Evolutionary conservation across 2,329 filamentous ascomycete genomes (phyloP), one percentile per base, ranked within the genome.

Genomic region (Venturia oleaginea): DNA sequence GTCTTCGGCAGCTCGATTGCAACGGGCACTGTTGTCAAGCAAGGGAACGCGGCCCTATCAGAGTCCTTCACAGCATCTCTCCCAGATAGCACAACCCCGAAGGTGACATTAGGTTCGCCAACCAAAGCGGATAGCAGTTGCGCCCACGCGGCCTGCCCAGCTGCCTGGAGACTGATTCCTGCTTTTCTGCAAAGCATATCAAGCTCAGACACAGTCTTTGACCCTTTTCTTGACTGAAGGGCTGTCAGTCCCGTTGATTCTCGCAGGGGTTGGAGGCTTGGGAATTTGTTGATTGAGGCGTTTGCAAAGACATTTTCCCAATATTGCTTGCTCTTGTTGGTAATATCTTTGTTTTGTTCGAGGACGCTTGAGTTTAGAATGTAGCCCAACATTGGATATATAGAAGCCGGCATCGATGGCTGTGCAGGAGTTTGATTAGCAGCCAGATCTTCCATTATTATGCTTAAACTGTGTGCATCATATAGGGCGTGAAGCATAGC

Each of bases 401-500:
- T 40, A 24, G n/a, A 6, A 38, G 37, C 40, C 2, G 8, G 75
- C 72, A 30, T 73, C 74, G 8, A 84, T 70, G 17, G 80, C 69
- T 46, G 73, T 68, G 8, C 78, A 76, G 51, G 30, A 34, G 2
- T 34, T 19, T 17, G 37, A 13, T n/a, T 37, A 8, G 24, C 34
- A 13, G 75, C 70, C 15, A 96, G 77, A 68, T 88, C 84, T 0
- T 78, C 71, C 1, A 96, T 75, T 0, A 97, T 80, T 0, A 79
- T 71, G 3, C 83, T 78, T 13, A 97, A 76, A 10, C 91, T 92
- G 48, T 85, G 81, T 0, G 91, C 92, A 76, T 97, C 92, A 68
- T 95, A 97, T 0, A 97, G 78, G 0, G 90, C 89, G 75, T 97
- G 92, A 67, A 95, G 88, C 2, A 91, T 80, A 11, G 80, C 83